Base-by-base conservation (phyloP, 768 basidiomycete species). In the Hypsizygus marmoreus region DNA sequence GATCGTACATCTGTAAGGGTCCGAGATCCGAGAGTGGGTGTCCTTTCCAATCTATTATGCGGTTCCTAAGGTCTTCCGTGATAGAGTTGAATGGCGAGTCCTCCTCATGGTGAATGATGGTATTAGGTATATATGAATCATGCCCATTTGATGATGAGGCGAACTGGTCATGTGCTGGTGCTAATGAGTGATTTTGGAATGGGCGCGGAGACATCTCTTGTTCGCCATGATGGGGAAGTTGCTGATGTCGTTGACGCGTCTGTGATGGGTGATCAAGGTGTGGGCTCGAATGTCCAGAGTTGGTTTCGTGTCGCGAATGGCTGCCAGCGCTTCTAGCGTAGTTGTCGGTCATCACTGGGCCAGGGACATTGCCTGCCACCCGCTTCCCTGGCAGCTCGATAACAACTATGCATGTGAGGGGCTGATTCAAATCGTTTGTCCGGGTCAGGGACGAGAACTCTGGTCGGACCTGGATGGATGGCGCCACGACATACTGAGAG, bases 1-100 rank as follows among this genome's bases (percentile, higher is more conserved):
- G 75, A 67, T 97, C 95, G 64, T 91, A 97, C 81, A 97, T 91
- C 56, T 89, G 88, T 34, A 97, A 73, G 1, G 84, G 78, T 6
- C 95, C 97, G 19, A 97, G 82, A 40, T 89, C 88, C 2, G 88
- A 81, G n/a, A 91, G 75, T 2, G 91, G 88, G 59, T 94, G 94
- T 0, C 91, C 92, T 63, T 95, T 95, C 91, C 95, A 97, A 69
- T 97, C 94, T 45, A 89, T 86, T 56, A 98, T 93, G 29, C 97
- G 84, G 60, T 82, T 84, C 54, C 86, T 78, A 29, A 99, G 79
- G 64, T 98, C 95, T 45, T 90, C 87, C 2, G 93, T 88, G 62
- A 97, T 90, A 29, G 82, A 77, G 19, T 67, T 75, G 68, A 97
- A 95, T 4, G 91, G 86, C 17, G 86, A 85, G 30, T 88, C 81